Conservation (phyloP, 768 basidiomycete species). For the Lactarius vividus region DNA sequence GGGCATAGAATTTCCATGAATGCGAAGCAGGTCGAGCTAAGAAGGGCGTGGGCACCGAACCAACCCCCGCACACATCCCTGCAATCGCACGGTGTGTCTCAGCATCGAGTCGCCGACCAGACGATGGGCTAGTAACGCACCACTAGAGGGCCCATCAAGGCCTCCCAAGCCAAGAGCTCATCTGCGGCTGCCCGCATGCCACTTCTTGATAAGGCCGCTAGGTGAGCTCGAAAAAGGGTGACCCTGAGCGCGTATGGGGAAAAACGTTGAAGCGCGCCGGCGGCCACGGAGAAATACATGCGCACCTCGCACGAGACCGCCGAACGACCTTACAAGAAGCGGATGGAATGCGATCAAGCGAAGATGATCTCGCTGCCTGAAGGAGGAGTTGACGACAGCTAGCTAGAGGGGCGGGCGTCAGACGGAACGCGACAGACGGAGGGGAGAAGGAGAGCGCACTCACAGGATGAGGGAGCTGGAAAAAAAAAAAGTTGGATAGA, state of each 20-base stretch:
- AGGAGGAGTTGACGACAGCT: conserved; percentile 27
- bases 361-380: conserved; percentile 33
- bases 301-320: conserved; percentile 37
- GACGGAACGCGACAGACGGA: background rate
- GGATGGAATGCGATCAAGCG: conserved; percentile 38
- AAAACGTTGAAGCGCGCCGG: background rate
- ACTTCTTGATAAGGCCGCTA: conserved; percentile 29
- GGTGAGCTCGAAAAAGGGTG: conserved; percentile 28
- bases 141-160: conserved; percentile 21
- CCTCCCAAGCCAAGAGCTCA: conserved; percentile 29
- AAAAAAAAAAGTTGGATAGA: background rate
- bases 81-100: background rate
- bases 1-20: conserved; percentile 24
- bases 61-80: conserved; percentile 25
- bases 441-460: background rate
- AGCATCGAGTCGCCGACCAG: background rate
- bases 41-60: conserved; percentile 17
- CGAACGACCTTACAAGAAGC: conserved; percentile 43
- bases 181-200: conserved; percentile 30
- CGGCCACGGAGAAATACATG: background rate
- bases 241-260: background rate
- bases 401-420: background rate
- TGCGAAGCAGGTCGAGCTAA: conserved; percentile 23
- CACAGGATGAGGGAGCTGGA: conserved; percentile 19
- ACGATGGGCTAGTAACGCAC: background rate